Evolutionary conservation across 352 stramenopile genomes (phyloP).

Genomic region (Pythium sukuiense): DNA sequence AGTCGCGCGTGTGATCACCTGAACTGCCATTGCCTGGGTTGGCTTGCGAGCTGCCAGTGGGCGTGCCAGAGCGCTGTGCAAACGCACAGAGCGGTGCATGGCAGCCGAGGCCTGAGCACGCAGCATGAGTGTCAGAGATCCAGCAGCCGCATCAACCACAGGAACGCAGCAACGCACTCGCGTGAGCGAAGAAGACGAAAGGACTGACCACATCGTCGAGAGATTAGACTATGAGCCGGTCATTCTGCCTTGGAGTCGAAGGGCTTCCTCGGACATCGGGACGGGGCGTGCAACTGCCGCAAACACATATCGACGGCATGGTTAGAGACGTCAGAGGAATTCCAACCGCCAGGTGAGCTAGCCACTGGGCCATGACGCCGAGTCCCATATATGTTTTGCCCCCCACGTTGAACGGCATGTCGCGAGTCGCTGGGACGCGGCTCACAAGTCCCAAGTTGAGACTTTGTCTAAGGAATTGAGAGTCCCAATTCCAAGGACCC

Average conservation of each 20-base stretch:
- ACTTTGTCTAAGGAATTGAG: no score
- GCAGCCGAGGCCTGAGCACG: background rate
- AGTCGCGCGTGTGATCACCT: no score
- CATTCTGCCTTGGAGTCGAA: background rate
- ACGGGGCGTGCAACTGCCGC: background rate
- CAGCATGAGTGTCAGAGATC: background rate
- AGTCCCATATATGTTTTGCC: no score
- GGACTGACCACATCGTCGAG: background rate
- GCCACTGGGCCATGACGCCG: no score
- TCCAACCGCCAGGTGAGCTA: no score
- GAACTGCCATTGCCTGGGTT: no score
- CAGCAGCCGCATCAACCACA: background rate
- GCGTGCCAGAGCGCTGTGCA: conserved; percentile 10
- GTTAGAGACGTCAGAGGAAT: no score
- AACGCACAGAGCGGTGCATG: conserved; percentile 1
- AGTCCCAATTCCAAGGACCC: no score
- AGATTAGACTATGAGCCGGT: background rate
- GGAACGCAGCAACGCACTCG: background rate
- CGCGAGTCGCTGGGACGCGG: no score
- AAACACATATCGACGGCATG: background rate
- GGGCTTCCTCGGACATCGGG: background rate
- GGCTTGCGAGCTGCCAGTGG: background rate
- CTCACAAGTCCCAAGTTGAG: no score
- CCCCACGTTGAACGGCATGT: no score
- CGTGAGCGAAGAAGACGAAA: background rate